Evolutionary conservation across 2,329 filamentous ascomycete species (phyloP).

Genomic region (Botryotinia narcissicola): DNA sequence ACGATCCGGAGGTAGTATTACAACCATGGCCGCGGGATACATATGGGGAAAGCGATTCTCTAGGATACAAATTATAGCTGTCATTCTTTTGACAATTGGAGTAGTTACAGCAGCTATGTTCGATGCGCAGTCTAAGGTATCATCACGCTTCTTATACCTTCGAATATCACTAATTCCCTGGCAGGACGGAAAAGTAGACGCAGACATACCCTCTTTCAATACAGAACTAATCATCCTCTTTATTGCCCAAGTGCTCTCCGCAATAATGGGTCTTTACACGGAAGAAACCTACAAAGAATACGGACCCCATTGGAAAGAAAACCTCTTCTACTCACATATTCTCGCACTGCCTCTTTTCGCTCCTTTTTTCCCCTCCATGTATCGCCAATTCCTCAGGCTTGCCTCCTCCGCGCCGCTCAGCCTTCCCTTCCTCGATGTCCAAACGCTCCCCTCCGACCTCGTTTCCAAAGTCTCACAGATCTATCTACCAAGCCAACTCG

Average conservation of each 20-base stretch:
- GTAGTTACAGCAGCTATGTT: conserved; percentile 88
- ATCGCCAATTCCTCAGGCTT: conserved; percentile 61
- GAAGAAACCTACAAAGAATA: conserved; percentile 85
- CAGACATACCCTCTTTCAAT: conserved; percentile 50
- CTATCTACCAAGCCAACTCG: conserved; percentile 65
- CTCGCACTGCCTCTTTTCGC: conserved; percentile 75
- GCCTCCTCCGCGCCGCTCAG: conserved; percentile 60
- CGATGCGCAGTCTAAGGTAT: conserved; percentile 79
- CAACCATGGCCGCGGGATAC: conserved; percentile 88
- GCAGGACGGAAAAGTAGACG: conserved; percentile 33
- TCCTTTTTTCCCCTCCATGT: conserved; percentile 66
- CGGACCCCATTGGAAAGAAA: conserved; percentile 90
- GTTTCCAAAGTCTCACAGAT: conserved; percentile 40
- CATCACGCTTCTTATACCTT: neutral
- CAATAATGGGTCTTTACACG: conserved; percentile 92
- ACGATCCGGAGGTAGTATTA: conserved; percentile 90
- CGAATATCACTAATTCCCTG: conserved; percentile 18
- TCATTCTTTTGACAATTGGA: conserved; percentile 78
- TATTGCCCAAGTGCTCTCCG: conserved; percentile 82
- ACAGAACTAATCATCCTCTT: conserved; percentile 81
- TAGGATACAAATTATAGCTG: conserved; percentile 73
- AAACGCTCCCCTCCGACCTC: conserved; percentile 41
- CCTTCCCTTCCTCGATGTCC: conserved; percentile 38
- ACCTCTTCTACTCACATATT: conserved; percentile 87
- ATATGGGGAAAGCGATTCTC: conserved; percentile 84